Conservation (phyloP, 2,329 filamentous ascomycete species). For the Falciphora oryzae region DNA sequence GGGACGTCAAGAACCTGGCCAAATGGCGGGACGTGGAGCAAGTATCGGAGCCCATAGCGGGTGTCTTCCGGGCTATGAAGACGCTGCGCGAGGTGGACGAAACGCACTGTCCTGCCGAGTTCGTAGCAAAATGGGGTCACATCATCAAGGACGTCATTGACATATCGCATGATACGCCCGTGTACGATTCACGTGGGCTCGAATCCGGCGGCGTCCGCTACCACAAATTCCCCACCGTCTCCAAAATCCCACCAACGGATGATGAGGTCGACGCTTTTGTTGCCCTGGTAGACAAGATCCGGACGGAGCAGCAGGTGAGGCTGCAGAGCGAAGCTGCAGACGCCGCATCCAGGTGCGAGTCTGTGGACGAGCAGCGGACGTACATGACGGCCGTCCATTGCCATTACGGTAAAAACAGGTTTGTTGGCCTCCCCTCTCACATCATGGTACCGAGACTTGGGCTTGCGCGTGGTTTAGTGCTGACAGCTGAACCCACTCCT, state of each 20-base stretch:
- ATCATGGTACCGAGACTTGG: background rate
- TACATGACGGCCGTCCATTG: slow-evolving; percentile 77
- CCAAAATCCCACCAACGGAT: slow-evolving; percentile 72
- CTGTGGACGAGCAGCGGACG: slow-evolving; percentile 18
- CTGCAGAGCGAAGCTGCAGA: slow-evolving; percentile 22
- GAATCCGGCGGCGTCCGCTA: slow-evolving; percentile 63
- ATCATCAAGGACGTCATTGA: slow-evolving; percentile 75
- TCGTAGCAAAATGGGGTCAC: slow-evolving; percentile 61
- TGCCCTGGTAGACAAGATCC: slow-evolving; percentile 51
- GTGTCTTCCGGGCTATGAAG: slow-evolving; percentile 84
- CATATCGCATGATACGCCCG: slow-evolving; percentile 84
- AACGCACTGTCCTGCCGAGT: slow-evolving; percentile 67
- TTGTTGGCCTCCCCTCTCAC: background rate
- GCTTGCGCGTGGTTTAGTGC: background rate
- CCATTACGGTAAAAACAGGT: slow-evolving; percentile 61
- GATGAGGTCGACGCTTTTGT: slow-evolving; percentile 50
- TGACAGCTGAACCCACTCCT: background rate
- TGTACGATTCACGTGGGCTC: slow-evolving; percentile 73
- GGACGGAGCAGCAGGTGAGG: slow-evolving; percentile 44
- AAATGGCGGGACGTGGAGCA: slow-evolving; percentile 82
- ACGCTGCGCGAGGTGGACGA: slow-evolving; percentile 87
- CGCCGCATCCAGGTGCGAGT: slow-evolving; percentile 22
- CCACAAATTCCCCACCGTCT: slow-evolving; percentile 86
- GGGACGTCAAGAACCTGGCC: slow-evolving; percentile 93
- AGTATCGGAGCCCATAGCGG: slow-evolving; percentile 71